phyloP scores from a whole-genome alignment of 1,284 basidiomycete genomes.

The Irpex rosettiformis region DNA sequence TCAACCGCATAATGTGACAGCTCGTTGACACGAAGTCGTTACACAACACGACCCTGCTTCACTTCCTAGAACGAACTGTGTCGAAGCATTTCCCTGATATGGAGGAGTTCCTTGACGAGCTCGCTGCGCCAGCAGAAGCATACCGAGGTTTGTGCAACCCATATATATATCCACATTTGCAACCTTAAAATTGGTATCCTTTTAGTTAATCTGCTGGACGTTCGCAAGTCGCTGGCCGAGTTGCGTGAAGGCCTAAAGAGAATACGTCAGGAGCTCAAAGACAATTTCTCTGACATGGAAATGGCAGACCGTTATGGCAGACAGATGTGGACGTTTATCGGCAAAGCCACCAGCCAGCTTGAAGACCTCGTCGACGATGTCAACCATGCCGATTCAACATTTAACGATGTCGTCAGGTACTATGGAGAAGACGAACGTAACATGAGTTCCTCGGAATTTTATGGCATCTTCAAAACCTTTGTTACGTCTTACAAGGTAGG shows the following conservation, averaged over 20 bases:
- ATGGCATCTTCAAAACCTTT: constrained; percentile 93
- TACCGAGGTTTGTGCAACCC: constrained; percentile 68
- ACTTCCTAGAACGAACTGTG: constrained; percentile 92
- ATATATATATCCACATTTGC: background rate
- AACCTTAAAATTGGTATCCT: constrained; percentile 8
- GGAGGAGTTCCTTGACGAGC: constrained; percentile 86
- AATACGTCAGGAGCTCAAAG: constrained; percentile 75
- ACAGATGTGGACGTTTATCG: constrained; percentile 88
- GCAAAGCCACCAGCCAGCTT: constrained; percentile 68
- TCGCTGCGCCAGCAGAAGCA: constrained; percentile 87
- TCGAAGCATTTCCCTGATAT: constrained; percentile 86
- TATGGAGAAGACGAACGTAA: constrained; percentile 91
- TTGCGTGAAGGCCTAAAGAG: constrained; percentile 77
- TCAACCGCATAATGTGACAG: constrained; percentile 35
- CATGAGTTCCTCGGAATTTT: constrained; percentile 84
- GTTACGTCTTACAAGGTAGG: constrained; percentile 85
- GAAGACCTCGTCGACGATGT: constrained; percentile 85
- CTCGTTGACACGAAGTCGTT: constrained; percentile 97
- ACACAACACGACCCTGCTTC: constrained; percentile 89
- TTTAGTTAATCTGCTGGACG: constrained; percentile 73
- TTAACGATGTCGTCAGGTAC: constrained; percentile 80
- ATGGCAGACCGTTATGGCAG: constrained; percentile 76
- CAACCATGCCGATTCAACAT: constrained; percentile 76
- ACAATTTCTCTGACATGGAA: constrained; percentile 73
- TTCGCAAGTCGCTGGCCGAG: constrained; percentile 68